Base-by-base conservation (phyloP, 352 stramenopile species). In the Phytophthora vignae region DNA sequence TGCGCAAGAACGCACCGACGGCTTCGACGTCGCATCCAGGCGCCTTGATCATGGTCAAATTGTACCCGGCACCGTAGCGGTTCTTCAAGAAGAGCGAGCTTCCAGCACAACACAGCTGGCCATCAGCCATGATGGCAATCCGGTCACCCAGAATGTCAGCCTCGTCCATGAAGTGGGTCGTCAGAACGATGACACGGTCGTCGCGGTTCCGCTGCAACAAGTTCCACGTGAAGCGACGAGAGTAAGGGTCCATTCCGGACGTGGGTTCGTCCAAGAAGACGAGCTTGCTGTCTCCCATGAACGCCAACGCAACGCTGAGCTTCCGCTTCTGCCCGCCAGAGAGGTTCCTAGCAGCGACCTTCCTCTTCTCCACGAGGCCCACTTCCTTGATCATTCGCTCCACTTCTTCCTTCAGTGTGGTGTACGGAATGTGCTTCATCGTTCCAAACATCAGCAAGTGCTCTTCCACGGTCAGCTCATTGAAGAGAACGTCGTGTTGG, bases 401-500 rank as follows among this genome's bases (percentile, higher is more conserved):
- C 6, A 91, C 74, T 52, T 79, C 82, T 44, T 87, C 72, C 25
- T 93, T 83, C 22, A 92, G 57, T 1, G 67, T 73, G 15, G 71
- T 25, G 8, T 67, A 36, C 22, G 92, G 65, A 12, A 98, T 73
- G 36, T 91, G 83, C 70, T 99, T 99, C 61, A 99, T 86, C 31
- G 82, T 85, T 15, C 88, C 93, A 71, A 98, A 99, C 63, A 99
- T 90, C 58, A 86, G 50, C 42, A 99, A 78, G 69, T 99, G 96
- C 73, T 99, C 98, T 48, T 92, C 69, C 14, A 99, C 97, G 1
- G 97, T 99, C 42, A 99, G 76, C 19, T 97, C 77, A 38, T 93
- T 90, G 66, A 98, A 99, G 1, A 99, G 77, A 31, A 98, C 97
- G 75, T 99, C 96, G 75, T 99, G 96, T 71, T 99, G 98, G 2